These are phyloP conservation scores for Phytophthora sp. DNA, from an alignment of 352 stramenopile species.

Conservation along the genomic window DNA sequence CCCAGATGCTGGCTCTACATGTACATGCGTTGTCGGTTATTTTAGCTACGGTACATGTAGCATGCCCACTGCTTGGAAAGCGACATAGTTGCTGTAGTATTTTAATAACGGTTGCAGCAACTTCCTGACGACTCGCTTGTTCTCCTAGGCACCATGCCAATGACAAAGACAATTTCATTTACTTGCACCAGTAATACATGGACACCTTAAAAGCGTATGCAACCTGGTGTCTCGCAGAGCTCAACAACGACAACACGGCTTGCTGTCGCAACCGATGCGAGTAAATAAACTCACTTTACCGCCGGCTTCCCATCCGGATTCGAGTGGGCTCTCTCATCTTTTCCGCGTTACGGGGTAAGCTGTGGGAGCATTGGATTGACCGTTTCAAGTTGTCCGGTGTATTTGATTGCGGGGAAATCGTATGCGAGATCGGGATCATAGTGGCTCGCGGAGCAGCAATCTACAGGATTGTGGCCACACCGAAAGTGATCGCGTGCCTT, in stretches of 20 bases:
- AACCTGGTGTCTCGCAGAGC: not conserved
- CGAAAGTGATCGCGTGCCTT: conserved; percentile 12
- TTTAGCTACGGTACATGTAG: too few relatives aligned
- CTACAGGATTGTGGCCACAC: conserved; percentile 9
- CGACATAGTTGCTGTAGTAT: not conserved
- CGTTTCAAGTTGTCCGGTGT: not conserved
- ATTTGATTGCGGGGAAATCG: not conserved
- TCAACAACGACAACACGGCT: conserved; percentile 12
- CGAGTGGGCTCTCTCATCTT: not conserved
- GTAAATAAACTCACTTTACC: too few relatives aligned
- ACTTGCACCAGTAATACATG: conserved; percentile 4
- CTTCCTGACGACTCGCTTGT: not conserved
- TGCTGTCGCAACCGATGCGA: conserved; percentile 14
- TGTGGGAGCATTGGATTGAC: conserved; percentile 13
- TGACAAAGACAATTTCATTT: not conserved
- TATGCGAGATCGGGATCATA: not conserved
- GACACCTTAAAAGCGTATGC: conserved; percentile 7
- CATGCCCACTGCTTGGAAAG: too few relatives aligned
- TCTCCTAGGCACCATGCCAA: not conserved
- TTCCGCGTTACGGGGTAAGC: not conserved
- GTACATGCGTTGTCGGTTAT: too few relatives aligned
- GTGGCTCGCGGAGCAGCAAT: not conserved
- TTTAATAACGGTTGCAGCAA: not conserved
- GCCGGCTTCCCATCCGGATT: conserved; percentile 6
- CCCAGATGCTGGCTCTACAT: too few relatives aligned